Percentiles rank a stretch among this genome's conserved stretches.
These are phyloP conservation scores for Prunus salicina DNA, from an alignment of 306 rosid species.

Conservation along the genomic window DNA sequence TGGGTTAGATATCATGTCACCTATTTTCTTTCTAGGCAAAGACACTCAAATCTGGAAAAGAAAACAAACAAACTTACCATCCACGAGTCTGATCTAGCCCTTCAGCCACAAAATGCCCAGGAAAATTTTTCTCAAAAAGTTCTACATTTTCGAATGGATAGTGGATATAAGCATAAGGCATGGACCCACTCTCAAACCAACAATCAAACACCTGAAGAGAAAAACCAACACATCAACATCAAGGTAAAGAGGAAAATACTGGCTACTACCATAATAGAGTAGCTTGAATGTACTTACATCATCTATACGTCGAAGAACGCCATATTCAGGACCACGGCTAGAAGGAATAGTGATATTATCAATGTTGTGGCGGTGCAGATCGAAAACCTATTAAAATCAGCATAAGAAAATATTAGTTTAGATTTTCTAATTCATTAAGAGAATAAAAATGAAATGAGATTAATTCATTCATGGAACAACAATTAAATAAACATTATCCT, in stretches of 20 bases:
- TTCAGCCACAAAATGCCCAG: slow-evolving; percentile 96
- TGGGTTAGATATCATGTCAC: background rate
- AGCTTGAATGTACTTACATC: slow-evolving; percentile 51
- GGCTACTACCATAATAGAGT: no score
- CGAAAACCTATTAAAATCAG: slow-evolving; percentile 56
- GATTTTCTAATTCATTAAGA: background rate
- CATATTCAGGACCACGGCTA: slow-evolving; percentile 64
- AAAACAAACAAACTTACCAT: slow-evolving; percentile 55
- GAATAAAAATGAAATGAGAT: background rate
- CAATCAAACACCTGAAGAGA: slow-evolving; percentile 91
- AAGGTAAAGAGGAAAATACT: background rate
- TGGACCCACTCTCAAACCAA: slow-evolving; percentile 99
- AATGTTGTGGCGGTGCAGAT: slow-evolving; percentile 94
- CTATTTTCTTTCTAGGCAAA: background rate
- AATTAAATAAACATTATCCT: background rate
- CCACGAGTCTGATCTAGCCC: slow-evolving; percentile 99
- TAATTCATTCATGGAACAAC: background rate
- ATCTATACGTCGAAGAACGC: slow-evolving; percentile 81
- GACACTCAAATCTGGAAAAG: background rate
- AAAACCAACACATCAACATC: slow-evolving; percentile 13
- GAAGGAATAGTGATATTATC: slow-evolving; percentile 87
- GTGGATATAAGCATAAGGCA: slow-evolving; percentile 97
- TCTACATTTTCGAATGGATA: slow-evolving; percentile 89
- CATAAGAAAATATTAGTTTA: slow-evolving; percentile 13
- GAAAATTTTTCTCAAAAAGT: slow-evolving; percentile 89